Evolutionary conservation across 768 basidiomycete species (phyloP).

Genomic region (Lepiota brunneoincarnata): DNA sequence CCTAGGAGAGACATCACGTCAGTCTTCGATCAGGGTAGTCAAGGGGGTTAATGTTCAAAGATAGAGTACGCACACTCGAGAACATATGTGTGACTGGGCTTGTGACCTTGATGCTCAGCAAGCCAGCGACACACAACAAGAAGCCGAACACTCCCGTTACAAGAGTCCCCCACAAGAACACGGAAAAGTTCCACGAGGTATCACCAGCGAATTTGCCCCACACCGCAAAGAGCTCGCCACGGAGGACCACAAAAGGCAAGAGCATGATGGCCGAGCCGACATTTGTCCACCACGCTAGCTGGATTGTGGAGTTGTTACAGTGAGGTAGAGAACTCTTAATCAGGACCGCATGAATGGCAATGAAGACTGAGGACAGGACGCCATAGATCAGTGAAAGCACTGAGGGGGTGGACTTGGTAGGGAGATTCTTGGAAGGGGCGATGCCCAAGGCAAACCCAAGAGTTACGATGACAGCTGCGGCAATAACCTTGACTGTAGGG

Average conservation of each 20-base stretch:
- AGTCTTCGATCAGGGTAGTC: neutral
- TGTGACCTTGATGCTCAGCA: constrained; percentile 80
- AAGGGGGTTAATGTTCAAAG: neutral
- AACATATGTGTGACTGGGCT: constrained; percentile 88
- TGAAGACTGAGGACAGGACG: constrained; percentile 68
- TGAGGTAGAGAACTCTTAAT: constrained; percentile 69
- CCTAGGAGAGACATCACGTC: constrained; percentile 36
- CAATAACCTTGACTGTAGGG: constrained; percentile 53
- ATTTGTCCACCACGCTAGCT: constrained; percentile 81
- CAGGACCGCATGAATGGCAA: constrained; percentile 72
- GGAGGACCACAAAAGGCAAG: constrained; percentile 58
- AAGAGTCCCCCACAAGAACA: constrained; percentile 63
- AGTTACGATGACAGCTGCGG: constrained; percentile 63
- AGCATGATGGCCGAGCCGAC: constrained; percentile 63
- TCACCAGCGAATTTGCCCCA: constrained; percentile 32
- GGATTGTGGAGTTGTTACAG: constrained; percentile 69
- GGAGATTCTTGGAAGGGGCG: constrained; percentile 48
- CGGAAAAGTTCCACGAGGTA: constrained; percentile 42
- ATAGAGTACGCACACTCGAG: constrained; percentile 54
- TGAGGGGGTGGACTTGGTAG: constrained; percentile 42
- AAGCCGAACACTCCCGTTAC: constrained; percentile 81
- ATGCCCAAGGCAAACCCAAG: constrained; percentile 78
- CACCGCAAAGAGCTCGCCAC: constrained; percentile 49
- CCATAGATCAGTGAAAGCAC: constrained; percentile 66
- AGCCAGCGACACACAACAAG: constrained; percentile 73